These are phyloP conservation scores for Cruciata laevipes DNA, from an alignment of 257 asterid genomes.

Conservation along the genomic window DNA sequence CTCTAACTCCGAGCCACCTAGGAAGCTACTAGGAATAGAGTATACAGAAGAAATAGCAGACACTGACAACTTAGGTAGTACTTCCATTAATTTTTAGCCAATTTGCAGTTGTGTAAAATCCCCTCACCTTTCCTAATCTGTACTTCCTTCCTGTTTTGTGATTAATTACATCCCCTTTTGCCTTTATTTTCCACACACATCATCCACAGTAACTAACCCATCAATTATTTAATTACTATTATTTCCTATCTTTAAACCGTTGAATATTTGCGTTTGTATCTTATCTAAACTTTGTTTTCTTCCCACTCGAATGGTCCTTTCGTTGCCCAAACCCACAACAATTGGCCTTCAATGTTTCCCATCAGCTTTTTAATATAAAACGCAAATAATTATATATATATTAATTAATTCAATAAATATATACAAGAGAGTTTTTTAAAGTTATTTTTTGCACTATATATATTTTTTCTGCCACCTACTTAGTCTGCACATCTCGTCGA, in stretches of 20 bases:
- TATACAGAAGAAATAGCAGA: background rate
- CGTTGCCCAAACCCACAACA: background rate
- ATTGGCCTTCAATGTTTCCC: background rate
- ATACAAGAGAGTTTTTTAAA: too few relatives aligned
- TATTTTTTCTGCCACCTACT: too few relatives aligned
- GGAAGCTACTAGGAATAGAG: background rate
- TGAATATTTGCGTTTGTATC: background rate
- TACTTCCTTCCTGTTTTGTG: background rate
- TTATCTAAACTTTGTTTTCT: too few relatives aligned
- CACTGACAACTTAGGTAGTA: conserved; percentile 6
- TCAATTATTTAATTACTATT: too few relatives aligned
- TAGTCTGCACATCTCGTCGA: too few relatives aligned
- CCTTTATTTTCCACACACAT: background rate
- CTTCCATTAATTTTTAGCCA: background rate
- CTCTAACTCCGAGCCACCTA: conserved; percentile 6
- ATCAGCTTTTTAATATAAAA: background rate
- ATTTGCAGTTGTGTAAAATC: background rate
- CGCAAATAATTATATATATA: too few relatives aligned
- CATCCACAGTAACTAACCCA: background rate
- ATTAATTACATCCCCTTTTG: background rate
- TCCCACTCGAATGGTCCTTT: background rate
- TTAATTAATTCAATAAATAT: too few relatives aligned
- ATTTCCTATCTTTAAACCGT: background rate
- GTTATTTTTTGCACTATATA: too few relatives aligned
- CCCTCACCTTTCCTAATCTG: background rate